phyloP scores from a whole-genome alignment of 2,329 filamentous ascomycete species.

The Pyrenophora teres region DNA sequence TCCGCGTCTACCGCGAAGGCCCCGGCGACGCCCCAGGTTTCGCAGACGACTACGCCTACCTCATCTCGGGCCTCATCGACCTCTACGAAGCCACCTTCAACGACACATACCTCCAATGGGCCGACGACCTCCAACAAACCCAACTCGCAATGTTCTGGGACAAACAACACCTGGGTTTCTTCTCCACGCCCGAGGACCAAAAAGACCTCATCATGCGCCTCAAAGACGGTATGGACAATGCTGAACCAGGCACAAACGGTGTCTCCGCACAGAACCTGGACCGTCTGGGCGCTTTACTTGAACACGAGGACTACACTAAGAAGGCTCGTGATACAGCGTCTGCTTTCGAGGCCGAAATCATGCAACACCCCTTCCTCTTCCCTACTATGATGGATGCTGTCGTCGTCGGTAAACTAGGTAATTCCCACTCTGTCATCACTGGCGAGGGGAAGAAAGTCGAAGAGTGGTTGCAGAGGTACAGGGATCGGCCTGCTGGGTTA shows the following conservation, averaged over 20 bases:
- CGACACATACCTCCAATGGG: conserved; percentile 75
- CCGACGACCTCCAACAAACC: conserved; percentile 76
- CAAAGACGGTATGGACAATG: conserved; percentile 94
- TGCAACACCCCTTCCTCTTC: conserved; percentile 93
- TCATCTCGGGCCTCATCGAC: conserved; percentile 80
- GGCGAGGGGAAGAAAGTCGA: conserved; percentile 52
- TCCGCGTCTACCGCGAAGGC: conserved; percentile 73
- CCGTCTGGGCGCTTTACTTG: conserved; percentile 72
- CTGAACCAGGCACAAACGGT: conserved; percentile 87
- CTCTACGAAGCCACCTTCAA: conserved; percentile 84
- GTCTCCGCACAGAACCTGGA: conserved; percentile 87
- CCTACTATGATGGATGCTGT: conserved; percentile 77
- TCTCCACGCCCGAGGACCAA: conserved; percentile 67
- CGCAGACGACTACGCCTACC: conserved; percentile 92
- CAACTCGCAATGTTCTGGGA: conserved; percentile 84
- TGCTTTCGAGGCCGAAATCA: conserved; percentile 87
- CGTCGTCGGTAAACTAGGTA: conserved; percentile 74
- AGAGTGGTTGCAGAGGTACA: conserved; percentile 49
- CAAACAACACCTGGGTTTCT: conserved; percentile 65
- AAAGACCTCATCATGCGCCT: conserved; percentile 79
- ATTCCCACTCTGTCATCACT: conserved; percentile 62
- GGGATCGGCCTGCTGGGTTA: conserved; percentile 45
- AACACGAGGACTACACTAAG: conserved; percentile 65
- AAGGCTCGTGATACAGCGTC: conserved; percentile 75
- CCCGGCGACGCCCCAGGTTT: conserved; percentile 72